phyloP scores from a whole-genome alignment of 805 yeast genomes.

The Dipodascus albidus region DNA sequence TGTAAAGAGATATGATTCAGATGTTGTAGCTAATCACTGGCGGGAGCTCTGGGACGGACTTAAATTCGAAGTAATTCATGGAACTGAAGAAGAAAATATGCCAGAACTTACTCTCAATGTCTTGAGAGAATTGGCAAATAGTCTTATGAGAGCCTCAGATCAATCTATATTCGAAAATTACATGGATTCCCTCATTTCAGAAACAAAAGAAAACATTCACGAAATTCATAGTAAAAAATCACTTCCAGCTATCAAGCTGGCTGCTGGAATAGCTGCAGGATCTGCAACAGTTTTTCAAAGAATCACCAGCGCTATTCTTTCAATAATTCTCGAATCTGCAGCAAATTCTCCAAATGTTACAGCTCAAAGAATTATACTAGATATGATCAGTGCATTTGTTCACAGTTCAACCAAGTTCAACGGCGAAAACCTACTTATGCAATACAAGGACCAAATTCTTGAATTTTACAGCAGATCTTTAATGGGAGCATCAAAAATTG shows the following conservation, averaged over 20 bases:
- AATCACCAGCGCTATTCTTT: conserved; percentile 28
- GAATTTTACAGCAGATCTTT: conserved; percentile 59
- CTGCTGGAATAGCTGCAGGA: conserved; percentile 44
- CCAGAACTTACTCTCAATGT: conserved; percentile 32
- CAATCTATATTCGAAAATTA: conserved; percentile 27
- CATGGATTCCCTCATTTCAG: conserved; percentile 23
- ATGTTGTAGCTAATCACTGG: conserved; percentile 51
- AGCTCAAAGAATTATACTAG: conserved; percentile 47
- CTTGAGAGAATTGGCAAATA: conserved; percentile 33
- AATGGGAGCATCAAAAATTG: conserved; percentile 53
- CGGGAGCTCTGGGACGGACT: conserved; percentile 73
- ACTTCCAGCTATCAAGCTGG: conserved; percentile 50
- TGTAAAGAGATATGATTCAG: conserved; percentile 38
- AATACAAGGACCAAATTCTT: conserved; percentile 55
- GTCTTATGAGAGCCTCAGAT: conserved; percentile 24
- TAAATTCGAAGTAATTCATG: conserved; percentile 81
- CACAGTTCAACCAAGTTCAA: conserved; percentile 31
- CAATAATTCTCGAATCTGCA: conserved; percentile 28
- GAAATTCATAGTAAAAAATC: conserved; percentile 40
- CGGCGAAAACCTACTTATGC: conserved; percentile 29
- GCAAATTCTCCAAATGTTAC: conserved; percentile 28
- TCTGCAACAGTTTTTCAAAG: conserved; percentile 35
- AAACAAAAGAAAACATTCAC: conserved; percentile 41
- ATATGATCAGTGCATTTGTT: conserved; percentile 47
- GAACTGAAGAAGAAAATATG: conserved; percentile 41